Percentiles rank a stretch among this genome's conserved stretches.
These are phyloP conservation scores for Alternaria gaisen DNA, from an alignment of 2,329 filamentous ascomycete genomes.

Conservation along the genomic window DNA sequence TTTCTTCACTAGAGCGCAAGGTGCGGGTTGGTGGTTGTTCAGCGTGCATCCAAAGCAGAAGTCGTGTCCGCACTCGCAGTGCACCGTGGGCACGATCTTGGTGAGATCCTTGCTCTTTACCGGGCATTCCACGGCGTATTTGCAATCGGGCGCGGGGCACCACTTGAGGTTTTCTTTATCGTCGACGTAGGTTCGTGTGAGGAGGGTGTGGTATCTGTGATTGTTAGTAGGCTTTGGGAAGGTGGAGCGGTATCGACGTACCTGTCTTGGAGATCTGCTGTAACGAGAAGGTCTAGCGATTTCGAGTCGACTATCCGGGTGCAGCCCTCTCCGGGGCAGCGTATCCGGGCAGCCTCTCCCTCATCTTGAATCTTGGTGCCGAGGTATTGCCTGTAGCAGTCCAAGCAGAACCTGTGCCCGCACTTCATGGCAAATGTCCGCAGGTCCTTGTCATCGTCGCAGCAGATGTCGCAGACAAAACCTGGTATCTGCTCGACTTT, in stretches of 20 bases:
- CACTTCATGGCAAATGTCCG: constrained; percentile 94
- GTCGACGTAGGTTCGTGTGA: constrained; percentile 95
- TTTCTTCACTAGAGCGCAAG: constrained; percentile 87
- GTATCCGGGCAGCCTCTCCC: constrained; percentile 92
- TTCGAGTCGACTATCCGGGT: constrained; percentile 90
- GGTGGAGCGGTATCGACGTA: constrained; percentile 41
- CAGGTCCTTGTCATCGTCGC: constrained; percentile 80
- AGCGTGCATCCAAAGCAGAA: constrained; percentile 97
- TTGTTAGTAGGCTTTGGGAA: constrained; percentile 18
- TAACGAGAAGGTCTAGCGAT: constrained; percentile 79
- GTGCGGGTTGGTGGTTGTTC: constrained; percentile 90
- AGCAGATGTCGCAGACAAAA: constrained; percentile 96
- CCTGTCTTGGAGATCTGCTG: constrained; percentile 65
- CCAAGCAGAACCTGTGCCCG: constrained; percentile 89
- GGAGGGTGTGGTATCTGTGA: constrained; percentile 80
- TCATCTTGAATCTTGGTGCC: constrained; percentile 93
- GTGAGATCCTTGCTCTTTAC: constrained; percentile 88
- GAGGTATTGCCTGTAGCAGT: constrained; percentile 92
- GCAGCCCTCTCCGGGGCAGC: constrained; percentile 89
- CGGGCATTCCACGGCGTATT: constrained; percentile 87
- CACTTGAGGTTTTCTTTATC: constrained; percentile 95
- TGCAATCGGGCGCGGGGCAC: constrained; percentile 98
- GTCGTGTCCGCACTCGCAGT: constrained; percentile 81
- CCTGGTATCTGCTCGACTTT: constrained; percentile 75
- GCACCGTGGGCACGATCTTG: constrained; percentile 87